Evolutionary conservation across 1,284 basidiomycete species (phyloP).

Genomic region (Ganoderma sp.): DNA sequence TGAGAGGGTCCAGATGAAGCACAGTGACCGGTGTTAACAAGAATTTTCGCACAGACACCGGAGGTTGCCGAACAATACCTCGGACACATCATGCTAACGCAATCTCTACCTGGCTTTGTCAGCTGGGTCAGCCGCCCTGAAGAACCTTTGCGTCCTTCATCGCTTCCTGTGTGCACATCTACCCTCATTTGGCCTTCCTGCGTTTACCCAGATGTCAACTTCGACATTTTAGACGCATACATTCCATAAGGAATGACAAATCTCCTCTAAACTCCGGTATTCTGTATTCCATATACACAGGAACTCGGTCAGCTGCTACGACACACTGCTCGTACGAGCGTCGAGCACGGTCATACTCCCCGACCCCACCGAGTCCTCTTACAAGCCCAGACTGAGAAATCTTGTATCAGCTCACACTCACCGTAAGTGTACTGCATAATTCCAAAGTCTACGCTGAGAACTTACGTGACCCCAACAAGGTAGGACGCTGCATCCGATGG

Average conservation of each 20-base stretch:
- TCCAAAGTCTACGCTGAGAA: neutral
- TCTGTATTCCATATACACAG: neutral
- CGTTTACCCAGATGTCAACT: neutral
- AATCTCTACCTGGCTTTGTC: neutral
- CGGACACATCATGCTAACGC: neutral
- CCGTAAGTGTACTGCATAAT: neutral
- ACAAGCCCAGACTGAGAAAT: neutral
- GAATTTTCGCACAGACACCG: neutral
- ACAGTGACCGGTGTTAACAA: too few species aligned
- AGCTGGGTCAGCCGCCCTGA: neutral
- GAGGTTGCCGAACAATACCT: neutral
- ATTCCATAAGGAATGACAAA: constrained; percentile 1
- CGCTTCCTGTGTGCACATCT: neutral
- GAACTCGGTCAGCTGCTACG: neutral
- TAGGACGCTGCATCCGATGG: neutral
- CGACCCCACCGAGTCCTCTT: neutral
- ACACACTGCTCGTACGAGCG: neutral
- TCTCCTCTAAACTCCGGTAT: neutral
- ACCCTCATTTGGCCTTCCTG: neutral
- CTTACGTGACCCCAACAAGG: neutral
- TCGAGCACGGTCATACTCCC: neutral
- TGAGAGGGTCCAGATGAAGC: too few species aligned
- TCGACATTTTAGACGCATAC: neutral
- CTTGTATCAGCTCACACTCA: neutral
- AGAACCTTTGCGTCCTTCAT: neutral